phyloP scores from a whole-genome alignment of 2,329 filamentous ascomycete genomes.

The Colletotrichum destructivum region DNA sequence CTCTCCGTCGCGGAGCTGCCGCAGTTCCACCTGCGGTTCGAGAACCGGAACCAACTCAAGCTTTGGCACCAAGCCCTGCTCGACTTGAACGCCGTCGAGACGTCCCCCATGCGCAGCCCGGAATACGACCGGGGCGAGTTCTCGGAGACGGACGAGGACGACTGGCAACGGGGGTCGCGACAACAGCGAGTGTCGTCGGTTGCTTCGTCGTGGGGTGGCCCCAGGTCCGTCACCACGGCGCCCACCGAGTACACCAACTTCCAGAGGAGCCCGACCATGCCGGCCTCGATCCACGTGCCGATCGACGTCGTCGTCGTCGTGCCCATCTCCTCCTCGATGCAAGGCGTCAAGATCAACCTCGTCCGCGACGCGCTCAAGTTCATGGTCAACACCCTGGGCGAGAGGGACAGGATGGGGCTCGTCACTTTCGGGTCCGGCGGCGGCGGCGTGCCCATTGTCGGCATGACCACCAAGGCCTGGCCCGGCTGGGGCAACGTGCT shows the following conservation, averaged over 20 bases:
- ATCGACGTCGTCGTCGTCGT: conserved; percentile 97
- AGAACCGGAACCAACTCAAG: conserved; percentile 86
- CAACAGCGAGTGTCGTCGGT: conserved; percentile 84
- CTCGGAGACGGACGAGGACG: conserved; percentile 91
- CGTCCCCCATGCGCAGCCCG: conserved; percentile 74
- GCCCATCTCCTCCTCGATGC: conserved; percentile 98
- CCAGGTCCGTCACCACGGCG: conserved; percentile 87
- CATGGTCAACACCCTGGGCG: conserved; percentile 89
- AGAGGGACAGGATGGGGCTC: conserved; percentile 95
- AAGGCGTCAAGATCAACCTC: conserved; percentile 97
- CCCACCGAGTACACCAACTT: conserved; percentile 93
- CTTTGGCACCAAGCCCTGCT: conserved; percentile 90
- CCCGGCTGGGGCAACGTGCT: conserved; percentile 90
- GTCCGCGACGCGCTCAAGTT: conserved; percentile 93
- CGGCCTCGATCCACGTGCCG: conserved; percentile 82
- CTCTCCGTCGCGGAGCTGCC: conserved; percentile 93
- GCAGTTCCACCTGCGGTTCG: conserved; percentile 93
- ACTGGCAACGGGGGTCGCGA: conserved; percentile 76
- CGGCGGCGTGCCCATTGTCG: conserved; percentile 94
- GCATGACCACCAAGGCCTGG: conserved; percentile 98
- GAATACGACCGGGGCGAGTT: conserved; percentile 84
- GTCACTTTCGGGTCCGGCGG: conserved; percentile 97
- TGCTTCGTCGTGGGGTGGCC: conserved; percentile 85
- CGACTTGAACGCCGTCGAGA: conserved; percentile 83
- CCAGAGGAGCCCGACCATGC: conserved; percentile 63